Conservation (phyloP, 2,329 filamentous ascomycete species). For the Atkinsonella texensis region DNA sequence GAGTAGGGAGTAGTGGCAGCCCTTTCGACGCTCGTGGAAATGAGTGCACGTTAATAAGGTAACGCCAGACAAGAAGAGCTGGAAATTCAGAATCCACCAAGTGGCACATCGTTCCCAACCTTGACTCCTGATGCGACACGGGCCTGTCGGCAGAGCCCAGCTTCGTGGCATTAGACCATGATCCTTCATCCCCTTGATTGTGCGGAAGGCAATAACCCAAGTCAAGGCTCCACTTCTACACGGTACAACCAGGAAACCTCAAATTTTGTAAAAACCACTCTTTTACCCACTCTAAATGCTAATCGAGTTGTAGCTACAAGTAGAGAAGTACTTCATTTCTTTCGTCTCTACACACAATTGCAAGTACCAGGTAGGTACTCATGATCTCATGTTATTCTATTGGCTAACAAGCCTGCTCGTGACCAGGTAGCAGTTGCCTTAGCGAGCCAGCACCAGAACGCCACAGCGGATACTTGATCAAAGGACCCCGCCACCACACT, state of each 20-base stretch:
- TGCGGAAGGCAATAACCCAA: no score
- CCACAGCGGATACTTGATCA: neutral
- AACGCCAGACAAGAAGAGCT: neutral
- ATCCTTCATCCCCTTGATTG: neutral
- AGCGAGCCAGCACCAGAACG: neutral
- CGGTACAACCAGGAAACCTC: no score
- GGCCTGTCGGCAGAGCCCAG: neutral
- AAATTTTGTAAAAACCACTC: no score
- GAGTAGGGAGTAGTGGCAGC: no score
- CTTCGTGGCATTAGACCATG: neutral
- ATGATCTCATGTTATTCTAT: no score
- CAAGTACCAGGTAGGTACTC: neutral
- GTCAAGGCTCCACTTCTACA: no score
- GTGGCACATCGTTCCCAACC: neutral
- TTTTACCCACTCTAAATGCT: no score
- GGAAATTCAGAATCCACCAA: neutral
- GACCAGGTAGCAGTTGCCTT: neutral
- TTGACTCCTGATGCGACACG: conserved; percentile 3
- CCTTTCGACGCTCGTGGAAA: neutral
- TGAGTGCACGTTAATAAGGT: neutral
- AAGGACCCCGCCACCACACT: neutral
- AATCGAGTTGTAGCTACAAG: no score
- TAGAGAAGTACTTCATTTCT: neutral
- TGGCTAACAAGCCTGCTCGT: no score
- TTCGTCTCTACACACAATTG: neutral